Evolutionary conservation across 192 early-diverging fungal genomes (phyloP).

Genomic region (Spizellomyces punctatus): DNA sequence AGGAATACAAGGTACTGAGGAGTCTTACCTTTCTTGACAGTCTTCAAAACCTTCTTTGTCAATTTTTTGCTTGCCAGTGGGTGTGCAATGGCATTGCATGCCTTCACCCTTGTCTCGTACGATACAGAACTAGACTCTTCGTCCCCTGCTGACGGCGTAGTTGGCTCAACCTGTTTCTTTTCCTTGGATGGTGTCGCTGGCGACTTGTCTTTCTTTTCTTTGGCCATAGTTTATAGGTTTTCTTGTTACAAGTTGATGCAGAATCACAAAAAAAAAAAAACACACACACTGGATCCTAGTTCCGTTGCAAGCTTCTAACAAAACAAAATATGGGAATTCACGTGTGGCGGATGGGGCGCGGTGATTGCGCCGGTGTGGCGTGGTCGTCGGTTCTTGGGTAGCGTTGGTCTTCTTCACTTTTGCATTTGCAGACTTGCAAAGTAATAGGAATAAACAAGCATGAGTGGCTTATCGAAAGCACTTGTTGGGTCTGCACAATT

Average conservation of each 20-base stretch:
- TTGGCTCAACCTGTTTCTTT: slow-evolving; percentile 46
- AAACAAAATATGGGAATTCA: too few species aligned
- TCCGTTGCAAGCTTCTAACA: too few species aligned
- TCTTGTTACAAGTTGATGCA: too few species aligned
- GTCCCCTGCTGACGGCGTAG: slow-evolving; percentile 33
- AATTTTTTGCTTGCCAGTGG: slow-evolving; percentile 84
- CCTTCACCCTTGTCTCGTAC: slow-evolving; percentile 59
- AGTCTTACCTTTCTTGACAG: slow-evolving; percentile 81
- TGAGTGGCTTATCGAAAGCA: slow-evolving; percentile 15
- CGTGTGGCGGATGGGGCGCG: too few species aligned
- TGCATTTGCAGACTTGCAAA: too few species aligned
- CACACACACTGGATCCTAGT: too few species aligned
- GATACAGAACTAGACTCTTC: slow-evolving; percentile 52
- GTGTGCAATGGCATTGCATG: slow-evolving; percentile 71
- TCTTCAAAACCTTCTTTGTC: slow-evolving; percentile 83
- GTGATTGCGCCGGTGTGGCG: too few species aligned
- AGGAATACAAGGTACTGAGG: not conserved
- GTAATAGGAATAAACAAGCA: not conserved
- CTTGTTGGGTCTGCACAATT: slow-evolving; percentile 10
- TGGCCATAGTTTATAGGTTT: slow-evolving; percentile 2
- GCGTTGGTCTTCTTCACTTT: too few species aligned
- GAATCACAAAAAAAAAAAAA: too few species aligned
- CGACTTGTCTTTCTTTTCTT: slow-evolving; percentile 33
- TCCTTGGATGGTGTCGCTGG: slow-evolving; percentile 30
- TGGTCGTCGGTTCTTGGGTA: too few species aligned